phyloP scores from a whole-genome alignment of 2,329 filamentous ascomycete genomes.

The Cordyceps tenuipes region DNA sequence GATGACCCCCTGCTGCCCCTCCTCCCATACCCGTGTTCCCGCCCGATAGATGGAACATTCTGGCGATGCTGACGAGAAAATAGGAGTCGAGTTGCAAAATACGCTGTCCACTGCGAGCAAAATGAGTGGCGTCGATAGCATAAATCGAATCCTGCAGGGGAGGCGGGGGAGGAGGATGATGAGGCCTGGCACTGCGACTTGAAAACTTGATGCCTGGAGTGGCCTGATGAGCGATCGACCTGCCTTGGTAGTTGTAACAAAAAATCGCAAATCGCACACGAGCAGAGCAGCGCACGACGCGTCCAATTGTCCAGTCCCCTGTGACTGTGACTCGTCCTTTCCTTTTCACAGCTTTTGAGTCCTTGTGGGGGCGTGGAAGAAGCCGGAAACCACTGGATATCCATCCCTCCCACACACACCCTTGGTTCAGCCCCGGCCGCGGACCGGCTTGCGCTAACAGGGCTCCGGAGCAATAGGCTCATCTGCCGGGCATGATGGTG shows the following conservation, averaged over 20 bases:
- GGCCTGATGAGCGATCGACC: neutral
- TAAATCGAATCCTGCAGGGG: neutral
- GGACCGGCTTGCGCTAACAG: neutral
- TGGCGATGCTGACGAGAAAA: neutral
- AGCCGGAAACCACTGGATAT: slow-evolving; percentile 10
- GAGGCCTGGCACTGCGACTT: neutral
- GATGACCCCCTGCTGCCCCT: neutral
- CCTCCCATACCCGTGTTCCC: neutral
- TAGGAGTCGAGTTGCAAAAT: neutral
- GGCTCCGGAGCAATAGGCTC: slow-evolving; percentile 8
- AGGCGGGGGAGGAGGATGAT: neutral
- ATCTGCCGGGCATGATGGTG: slow-evolving; percentile 5
- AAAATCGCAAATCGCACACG: neutral
- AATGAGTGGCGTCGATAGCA: neutral
- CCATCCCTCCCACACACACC: neutral
- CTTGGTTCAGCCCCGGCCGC: slow-evolving; percentile 1
- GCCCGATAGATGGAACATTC: slow-evolving; percentile 6
- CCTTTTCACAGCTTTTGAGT: neutral
- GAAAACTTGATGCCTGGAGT: neutral
- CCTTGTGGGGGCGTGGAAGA: slow-evolving; percentile 11
- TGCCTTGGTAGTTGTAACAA: neutral
- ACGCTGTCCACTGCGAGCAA: neutral
- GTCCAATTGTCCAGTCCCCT: no score
- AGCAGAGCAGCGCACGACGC: neutral
- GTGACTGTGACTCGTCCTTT: neutral